Conservation (phyloP, 768 basidiomycete genomes). For the Leccinum imitatum region DNA sequence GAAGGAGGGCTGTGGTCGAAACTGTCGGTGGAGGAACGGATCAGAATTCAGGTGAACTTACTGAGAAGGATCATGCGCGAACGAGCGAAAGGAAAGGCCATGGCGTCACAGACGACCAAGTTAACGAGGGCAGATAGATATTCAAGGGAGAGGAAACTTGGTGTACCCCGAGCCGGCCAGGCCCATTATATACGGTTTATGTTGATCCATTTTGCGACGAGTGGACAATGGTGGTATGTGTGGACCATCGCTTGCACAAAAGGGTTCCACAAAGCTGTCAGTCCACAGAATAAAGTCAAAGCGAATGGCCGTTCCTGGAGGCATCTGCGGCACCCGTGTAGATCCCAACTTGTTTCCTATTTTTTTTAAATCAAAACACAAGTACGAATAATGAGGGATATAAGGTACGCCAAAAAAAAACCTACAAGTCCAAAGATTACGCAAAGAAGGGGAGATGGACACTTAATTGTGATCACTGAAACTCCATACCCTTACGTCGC, state of each 20-base stretch:
- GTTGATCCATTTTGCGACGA: neutral
- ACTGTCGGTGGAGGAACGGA: constrained; percentile 1
- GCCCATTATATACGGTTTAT: constrained; percentile 16
- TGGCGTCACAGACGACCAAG: constrained; percentile 24
- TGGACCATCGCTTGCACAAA: constrained; percentile 6
- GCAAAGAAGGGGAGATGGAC: neutral
- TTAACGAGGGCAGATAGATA: constrained; percentile 7
- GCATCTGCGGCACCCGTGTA: neutral
- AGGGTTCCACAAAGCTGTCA: constrained; percentile 3
- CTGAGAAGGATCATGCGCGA: constrained; percentile 21
- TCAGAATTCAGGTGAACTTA: constrained; percentile 5
- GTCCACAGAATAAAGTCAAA: neutral
- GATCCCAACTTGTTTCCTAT: no score
- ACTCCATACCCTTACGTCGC: constrained; percentile 83
- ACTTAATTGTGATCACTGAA: constrained; percentile 41
- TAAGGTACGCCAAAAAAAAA: constrained; percentile 3
- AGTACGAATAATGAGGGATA: constrained; percentile 5
- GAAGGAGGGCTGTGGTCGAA: constrained; percentile 16
- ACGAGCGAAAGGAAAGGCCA: constrained; percentile 13
- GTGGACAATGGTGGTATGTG: constrained; percentile 10
- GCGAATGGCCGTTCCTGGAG: neutral
- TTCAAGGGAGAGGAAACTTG: constrained; percentile 3
- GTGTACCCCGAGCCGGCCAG: neutral
- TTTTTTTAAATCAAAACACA: neutral
- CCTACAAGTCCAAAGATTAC: neutral